Conservation (phyloP, 495 filamentous ascomycete species). For the Aspergillus cavernicola region DNA sequence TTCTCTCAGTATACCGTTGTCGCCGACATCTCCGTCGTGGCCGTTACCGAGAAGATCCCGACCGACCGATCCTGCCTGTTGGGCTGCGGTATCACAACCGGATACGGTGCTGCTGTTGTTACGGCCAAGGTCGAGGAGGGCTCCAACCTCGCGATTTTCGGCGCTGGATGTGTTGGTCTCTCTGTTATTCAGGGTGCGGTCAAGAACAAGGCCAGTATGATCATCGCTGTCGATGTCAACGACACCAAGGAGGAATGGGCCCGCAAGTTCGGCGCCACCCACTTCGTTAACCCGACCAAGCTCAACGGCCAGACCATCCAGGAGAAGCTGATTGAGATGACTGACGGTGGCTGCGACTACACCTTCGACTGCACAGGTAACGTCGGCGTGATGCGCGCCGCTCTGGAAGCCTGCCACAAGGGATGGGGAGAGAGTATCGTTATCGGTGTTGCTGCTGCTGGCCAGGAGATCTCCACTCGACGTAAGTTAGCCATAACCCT, state of each 20-base stretch:
- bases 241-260: slow-evolving; percentile 88
- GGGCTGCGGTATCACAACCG: slow-evolving; percentile 97
- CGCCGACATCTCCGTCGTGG: slow-evolving; percentile 95
- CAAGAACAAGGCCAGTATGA: slow-evolving; percentile 78
- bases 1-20: slow-evolving; percentile 99
- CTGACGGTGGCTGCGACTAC: slow-evolving; percentile 98
- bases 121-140: slow-evolving; percentile 89
- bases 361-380: slow-evolving; percentile 99
- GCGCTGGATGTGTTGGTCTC: slow-evolving; percentile 91
- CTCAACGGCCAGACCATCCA: slow-evolving; percentile 74
- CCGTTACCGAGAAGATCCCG: slow-evolving; percentile 83
- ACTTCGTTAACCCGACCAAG: slow-evolving; percentile 92
- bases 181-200: slow-evolving; percentile 94
- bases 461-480: slow-evolving; percentile 92
- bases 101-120: slow-evolving; percentile 91
- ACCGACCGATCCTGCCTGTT: slow-evolving; percentile 95
- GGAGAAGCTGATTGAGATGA: slow-evolving; percentile 92
- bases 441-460: slow-evolving; percentile 95
- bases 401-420: slow-evolving; percentile 97
- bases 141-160: slow-evolving; percentile 89
- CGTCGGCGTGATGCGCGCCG: slow-evolving; percentile 91
- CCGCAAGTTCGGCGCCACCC: slow-evolving; percentile 89
- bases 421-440: slow-evolving; percentile 98
- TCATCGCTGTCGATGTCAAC: slow-evolving; percentile 96
- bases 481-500: slow-evolving; percentile 59